A percentile compares a stretch with the other conserved stretches of the same genome.
Evolutionary conservation across 768 basidiomycete species (phyloP).

Genomic region (Gloeostereum incarnatum): DNA sequence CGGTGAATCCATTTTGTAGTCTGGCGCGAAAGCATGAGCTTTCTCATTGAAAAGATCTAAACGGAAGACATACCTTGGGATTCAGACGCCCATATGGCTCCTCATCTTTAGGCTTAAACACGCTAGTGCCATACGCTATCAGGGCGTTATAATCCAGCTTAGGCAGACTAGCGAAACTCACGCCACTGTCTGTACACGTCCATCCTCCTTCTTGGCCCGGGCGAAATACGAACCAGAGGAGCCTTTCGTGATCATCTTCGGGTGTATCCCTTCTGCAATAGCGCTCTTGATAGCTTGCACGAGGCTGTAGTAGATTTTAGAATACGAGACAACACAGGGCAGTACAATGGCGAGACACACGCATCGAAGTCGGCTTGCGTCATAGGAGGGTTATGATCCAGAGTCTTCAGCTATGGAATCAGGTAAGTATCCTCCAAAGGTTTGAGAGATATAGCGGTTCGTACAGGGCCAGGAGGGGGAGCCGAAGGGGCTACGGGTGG

Average conservation of each 20-base stretch:
- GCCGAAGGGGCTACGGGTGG: constrained; percentile 35
- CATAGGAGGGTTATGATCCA: constrained; percentile 76
- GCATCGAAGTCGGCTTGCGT: constrained; percentile 60
- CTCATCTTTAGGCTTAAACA: constrained; percentile 90
- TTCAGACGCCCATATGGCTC: constrained; percentile 85
- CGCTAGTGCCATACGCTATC: constrained; percentile 27
- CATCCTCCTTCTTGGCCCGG: constrained; percentile 62
- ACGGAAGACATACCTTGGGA: constrained; percentile 54
- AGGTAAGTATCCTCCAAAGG: constrained; percentile 4
- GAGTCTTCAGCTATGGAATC: constrained; percentile 52
- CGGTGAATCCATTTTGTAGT: constrained; percentile 88
- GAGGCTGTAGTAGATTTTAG: constrained; percentile 8
- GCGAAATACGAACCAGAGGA: constrained; percentile 91
- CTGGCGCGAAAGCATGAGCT: constrained; percentile 21
- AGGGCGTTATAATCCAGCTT: neutral
- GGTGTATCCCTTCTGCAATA: constrained; percentile 72
- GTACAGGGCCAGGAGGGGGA: constrained; percentile 25
- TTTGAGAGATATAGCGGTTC: constrained; percentile 11
- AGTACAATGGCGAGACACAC: constrained; percentile 31
- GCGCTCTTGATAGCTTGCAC: constrained; percentile 59
- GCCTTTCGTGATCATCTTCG: constrained; percentile 86
- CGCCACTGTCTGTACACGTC: constrained; percentile 73
- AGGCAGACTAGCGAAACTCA: constrained; percentile 25
- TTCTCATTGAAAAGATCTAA: neutral
- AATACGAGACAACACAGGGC: too few relatives aligned